phyloP scores from a whole-genome alignment of 1,284 basidiomycete species.

The Trichosporon asahii region DNA sequence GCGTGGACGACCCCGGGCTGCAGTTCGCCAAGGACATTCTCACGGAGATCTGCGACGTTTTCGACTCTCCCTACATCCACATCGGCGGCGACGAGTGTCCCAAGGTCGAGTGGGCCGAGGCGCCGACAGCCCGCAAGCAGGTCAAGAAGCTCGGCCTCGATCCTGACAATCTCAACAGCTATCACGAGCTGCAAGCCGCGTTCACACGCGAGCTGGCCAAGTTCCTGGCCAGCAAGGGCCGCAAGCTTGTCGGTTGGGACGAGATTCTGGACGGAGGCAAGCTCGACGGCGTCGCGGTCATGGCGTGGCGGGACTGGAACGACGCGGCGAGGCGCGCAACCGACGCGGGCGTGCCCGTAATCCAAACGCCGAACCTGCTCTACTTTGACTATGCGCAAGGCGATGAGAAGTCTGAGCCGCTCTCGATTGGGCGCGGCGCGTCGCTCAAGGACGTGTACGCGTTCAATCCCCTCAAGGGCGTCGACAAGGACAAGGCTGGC shows the following conservation, averaged over 20 bases:
- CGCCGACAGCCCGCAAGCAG: conserved; percentile 11
- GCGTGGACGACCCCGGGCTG: conserved; percentile 21
- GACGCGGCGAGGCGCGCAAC: conserved; percentile 13
- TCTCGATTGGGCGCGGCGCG: conserved; percentile 17
- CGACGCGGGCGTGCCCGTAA: conserved; percentile 13
- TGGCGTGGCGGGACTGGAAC: conserved; percentile 24
- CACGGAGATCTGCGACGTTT: conserved; percentile 23
- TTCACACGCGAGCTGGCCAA: conserved; percentile 21
- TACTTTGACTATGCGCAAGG: conserved; percentile 27
- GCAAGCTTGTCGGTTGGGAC: conserved; percentile 26
- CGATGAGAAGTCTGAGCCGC: conserved; percentile 13
- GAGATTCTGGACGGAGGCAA: conserved; percentile 27
- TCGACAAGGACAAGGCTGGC: conserved; percentile 8
- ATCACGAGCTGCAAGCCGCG: conserved; percentile 21
- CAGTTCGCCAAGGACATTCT: conserved; percentile 23
- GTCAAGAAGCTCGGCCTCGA: conserved; percentile 13
- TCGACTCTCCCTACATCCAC: conserved; percentile 21
- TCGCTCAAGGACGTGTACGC: conserved; percentile 21
- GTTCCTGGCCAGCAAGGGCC: conserved; percentile 15
- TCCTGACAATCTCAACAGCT: conserved; percentile 9
- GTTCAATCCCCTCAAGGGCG: conserved; percentile 18
- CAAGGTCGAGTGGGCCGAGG: conserved; percentile 21
- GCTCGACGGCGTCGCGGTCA: conserved; percentile 15
- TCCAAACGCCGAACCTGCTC: conserved; percentile 19
- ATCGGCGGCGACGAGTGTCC: conserved; percentile 26